phyloP scores from a whole-genome alignment of 192 early-diverging fungal genomes.

The Umbelopsis isabellina region DNA sequence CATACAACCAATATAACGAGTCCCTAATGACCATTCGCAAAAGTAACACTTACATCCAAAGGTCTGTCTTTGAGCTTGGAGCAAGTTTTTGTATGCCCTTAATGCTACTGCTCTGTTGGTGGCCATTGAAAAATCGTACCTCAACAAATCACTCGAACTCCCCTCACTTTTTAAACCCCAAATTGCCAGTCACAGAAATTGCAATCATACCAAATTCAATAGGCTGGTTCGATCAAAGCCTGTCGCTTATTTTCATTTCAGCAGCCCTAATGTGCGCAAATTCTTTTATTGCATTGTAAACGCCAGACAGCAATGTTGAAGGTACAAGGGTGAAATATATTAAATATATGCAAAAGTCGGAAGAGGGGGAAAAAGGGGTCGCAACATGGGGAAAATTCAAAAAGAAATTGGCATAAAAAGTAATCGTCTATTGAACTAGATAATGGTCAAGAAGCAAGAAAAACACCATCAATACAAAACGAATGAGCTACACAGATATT shows the following conservation, averaged over 20 bases:
- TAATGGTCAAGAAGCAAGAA: not conserved
- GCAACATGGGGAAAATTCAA: not conserved
- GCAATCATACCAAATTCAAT: not conserved
- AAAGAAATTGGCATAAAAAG: not conserved
- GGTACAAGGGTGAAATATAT: not conserved
- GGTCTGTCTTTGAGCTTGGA: slow-evolving; percentile 33
- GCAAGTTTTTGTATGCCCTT: slow-evolving; percentile 32
- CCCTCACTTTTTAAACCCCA: too few relatives aligned
- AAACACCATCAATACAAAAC: not conserved
- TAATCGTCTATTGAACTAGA: slow-evolving; percentile 14
- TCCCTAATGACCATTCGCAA: not conserved
- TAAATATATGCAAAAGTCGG: slow-evolving; percentile 5
- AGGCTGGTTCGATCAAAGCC: too few relatives aligned
- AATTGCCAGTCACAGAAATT: not conserved
- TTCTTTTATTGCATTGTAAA: not conserved
- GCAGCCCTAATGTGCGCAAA: not conserved
- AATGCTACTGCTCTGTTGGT: slow-evolving; percentile 4
- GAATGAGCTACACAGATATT: not conserved
- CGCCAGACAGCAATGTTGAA: not conserved
- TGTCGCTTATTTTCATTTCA: not conserved
- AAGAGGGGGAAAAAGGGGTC: not conserved
- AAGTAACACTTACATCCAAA: slow-evolving; percentile 27
- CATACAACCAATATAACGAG: not conserved
- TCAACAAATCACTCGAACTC: too few relatives aligned
- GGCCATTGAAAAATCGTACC: not conserved